Evolutionary conservation across 2,329 filamentous ascomycete species (phyloP).

Genomic region (Colletotrichum aenigma): DNA sequence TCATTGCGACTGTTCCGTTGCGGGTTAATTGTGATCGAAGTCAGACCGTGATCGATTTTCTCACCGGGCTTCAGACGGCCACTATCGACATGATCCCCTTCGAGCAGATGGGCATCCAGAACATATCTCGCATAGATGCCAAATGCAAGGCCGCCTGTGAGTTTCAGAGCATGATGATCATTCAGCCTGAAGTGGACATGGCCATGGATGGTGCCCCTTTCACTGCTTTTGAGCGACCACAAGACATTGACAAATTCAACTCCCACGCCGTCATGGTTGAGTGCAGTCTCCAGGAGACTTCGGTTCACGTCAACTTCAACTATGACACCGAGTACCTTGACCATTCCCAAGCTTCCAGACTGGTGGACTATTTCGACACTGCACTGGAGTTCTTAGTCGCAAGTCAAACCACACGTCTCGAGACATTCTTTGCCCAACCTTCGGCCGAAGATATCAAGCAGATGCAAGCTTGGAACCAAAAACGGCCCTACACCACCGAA

Average conservation of each 20-base stretch:
- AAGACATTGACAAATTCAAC: slow-evolving; percentile 12
- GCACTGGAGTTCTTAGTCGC: neutral
- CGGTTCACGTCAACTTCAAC: neutral
- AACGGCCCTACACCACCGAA: neutral
- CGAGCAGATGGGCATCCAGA: slow-evolving; percentile 34
- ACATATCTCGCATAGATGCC: slow-evolving; percentile 24
- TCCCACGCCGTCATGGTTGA: slow-evolving; percentile 10
- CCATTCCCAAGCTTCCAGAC: neutral
- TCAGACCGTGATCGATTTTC: neutral
- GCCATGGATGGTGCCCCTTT: neutral
- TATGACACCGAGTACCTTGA: neutral
- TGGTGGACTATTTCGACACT: slow-evolving; percentile 4
- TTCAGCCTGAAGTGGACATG: slow-evolving; percentile 21
- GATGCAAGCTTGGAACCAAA: neutral
- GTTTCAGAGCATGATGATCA: slow-evolving; percentile 17
- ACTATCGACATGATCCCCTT: slow-evolving; percentile 28
- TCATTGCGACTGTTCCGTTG: slow-evolving; percentile 21
- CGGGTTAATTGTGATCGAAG: neutral
- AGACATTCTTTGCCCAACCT: neutral
- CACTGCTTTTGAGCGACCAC: neutral
- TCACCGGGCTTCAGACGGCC: slow-evolving; percentile 30
- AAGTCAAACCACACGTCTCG: neutral
- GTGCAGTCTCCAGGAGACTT: neutral
- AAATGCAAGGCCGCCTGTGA: slow-evolving; percentile 2
- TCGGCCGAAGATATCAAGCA: neutral